phyloP scores from a whole-genome alignment of 345 rosid genomes.

The Streptanthus diversifolius region DNA sequence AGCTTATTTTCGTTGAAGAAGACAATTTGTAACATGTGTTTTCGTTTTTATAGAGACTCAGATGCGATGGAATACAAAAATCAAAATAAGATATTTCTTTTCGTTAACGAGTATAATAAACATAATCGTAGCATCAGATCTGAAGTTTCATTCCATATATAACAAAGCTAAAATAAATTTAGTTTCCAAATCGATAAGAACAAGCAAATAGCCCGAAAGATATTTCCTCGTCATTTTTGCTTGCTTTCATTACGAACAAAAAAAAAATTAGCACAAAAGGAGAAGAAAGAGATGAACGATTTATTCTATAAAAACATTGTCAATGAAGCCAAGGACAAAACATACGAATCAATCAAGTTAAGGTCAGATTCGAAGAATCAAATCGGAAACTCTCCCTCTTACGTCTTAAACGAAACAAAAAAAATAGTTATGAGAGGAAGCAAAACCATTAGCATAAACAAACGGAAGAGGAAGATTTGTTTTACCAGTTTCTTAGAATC shows the following conservation, averaged over 20 bases:
- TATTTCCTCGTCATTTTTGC: background rate
- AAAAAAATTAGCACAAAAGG: background rate
- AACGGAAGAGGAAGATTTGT: conserved; percentile 10
- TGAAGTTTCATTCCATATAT: background rate
- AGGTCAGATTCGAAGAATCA: conserved; percentile 1
- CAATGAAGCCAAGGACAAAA: background rate
- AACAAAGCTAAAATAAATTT: background rate
- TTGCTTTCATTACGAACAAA: background rate
- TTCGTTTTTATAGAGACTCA: background rate
- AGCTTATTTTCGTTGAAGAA: background rate
- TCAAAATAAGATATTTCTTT: background rate
- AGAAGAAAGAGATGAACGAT: background rate
- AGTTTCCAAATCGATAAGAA: conserved; percentile 15
- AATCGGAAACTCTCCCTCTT: background rate
- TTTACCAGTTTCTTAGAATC: conserved; percentile 36
- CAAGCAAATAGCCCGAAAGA: background rate
- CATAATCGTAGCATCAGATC: conserved; percentile 17
- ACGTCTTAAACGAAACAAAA: background rate
- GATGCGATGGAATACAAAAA: background rate
- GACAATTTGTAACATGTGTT: background rate
- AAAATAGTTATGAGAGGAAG: background rate
- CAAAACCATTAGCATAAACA: background rate
- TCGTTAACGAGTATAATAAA: background rate
- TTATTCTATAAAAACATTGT: background rate
- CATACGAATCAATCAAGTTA: background rate